phyloP scores from a whole-genome alignment of 2,329 filamentous ascomycete genomes.

The Dissoconium aciculare region DNA sequence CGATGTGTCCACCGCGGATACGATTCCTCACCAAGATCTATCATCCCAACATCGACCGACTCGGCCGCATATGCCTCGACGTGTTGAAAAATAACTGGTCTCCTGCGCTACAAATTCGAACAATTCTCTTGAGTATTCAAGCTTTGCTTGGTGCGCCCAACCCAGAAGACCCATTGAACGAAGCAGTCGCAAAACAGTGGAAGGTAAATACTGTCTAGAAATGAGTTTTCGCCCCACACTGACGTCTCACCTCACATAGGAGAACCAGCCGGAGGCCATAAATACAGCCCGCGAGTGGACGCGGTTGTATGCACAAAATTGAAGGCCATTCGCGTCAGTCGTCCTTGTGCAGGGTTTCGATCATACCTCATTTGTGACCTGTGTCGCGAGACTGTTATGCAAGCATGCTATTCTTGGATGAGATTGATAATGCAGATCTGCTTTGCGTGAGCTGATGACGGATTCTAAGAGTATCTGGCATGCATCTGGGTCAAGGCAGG shows the following conservation, averaged over 20 bases:
- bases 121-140: constrained; percentile 96
- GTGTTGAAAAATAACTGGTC: constrained; percentile 99
- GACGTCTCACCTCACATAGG: constrained; percentile 28
- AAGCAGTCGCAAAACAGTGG: constrained; percentile 95
- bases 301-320: constrained; percentile 59
- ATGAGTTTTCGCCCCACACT: too few relatives aligned
- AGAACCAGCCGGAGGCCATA: constrained; percentile 84
- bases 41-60: constrained; percentile 95
- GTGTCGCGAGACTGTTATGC: too few relatives aligned
- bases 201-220: constrained; percentile 41
- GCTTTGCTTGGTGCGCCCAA: constrained; percentile 91
- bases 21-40: constrained; percentile 98
- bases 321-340: too few relatives aligned
- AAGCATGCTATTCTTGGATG: too few relatives aligned
- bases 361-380: not conserved
- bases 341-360: constrained; percentile 24
- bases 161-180: constrained; percentile 93
- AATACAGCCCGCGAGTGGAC: constrained; percentile 90
- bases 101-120: constrained; percentile 90
- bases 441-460: too few relatives aligned
- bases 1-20: constrained; percentile 97
- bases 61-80: constrained; percentile 92
- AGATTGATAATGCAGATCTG: too few relatives aligned
- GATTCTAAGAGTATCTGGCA: too few relatives aligned
- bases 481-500: too few relatives aligned